phyloP scores from a whole-genome alignment of 176 grass and related monocot species.

The Urochloa ruziziensis region DNA sequence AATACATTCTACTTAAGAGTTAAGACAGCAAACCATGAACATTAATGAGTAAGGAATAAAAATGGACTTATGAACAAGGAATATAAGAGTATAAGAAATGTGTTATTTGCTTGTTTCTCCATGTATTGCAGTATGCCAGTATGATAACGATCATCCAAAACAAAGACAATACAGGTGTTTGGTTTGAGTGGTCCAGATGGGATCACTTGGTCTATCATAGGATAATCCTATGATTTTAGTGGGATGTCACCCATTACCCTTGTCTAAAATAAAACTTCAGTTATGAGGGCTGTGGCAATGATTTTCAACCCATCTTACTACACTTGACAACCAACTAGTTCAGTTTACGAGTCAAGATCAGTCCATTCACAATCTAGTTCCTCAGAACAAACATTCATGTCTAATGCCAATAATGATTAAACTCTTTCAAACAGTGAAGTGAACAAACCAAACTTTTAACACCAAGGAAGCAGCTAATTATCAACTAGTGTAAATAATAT shows the following conservation, averaged over 20 bases:
- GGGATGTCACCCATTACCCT: background rate
- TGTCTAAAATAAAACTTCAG: background rate
- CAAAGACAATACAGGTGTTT: background rate
- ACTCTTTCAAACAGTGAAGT: background rate
- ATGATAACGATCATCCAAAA: background rate
- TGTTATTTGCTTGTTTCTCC: background rate
- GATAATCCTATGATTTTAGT: background rate
- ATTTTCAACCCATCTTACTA: background rate
- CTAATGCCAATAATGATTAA: background rate
- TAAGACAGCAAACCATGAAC: background rate
- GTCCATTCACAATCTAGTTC: background rate
- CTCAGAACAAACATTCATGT: background rate
- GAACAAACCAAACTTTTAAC: background rate
- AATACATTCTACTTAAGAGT: slow-evolving; percentile 2
- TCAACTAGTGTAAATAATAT: background rate
- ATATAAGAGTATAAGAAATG: no score
- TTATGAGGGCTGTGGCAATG: background rate
- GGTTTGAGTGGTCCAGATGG: background rate
- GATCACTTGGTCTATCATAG: background rate
- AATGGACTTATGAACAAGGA: background rate
- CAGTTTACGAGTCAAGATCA: background rate
- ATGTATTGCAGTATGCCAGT: background rate
- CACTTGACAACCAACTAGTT: background rate
- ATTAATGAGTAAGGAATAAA: background rate
- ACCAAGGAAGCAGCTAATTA: background rate